phyloP scores from a whole-genome alignment of 1,139 yeast species.

The Pichia sp. region DNA sequence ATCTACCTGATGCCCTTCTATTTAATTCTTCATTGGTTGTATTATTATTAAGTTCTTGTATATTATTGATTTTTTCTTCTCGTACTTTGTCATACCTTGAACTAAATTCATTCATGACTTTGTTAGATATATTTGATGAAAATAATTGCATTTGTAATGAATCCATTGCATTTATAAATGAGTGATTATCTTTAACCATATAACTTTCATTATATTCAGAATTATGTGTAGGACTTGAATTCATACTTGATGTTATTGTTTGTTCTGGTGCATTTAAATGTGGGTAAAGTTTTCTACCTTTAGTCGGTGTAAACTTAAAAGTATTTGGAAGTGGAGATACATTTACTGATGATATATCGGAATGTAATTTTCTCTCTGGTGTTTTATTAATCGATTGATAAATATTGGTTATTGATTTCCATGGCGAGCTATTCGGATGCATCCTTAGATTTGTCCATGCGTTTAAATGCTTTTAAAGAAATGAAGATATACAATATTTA shows the following conservation, averaged over 20 bases:
- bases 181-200: conserved; percentile 25
- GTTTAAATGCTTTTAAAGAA: too few species aligned
- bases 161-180: conserved; percentile 27
- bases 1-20: conserved; percentile 26
- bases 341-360: background rate
- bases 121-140: conserved; percentile 29
- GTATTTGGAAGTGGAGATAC: conserved; percentile 21
- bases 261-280: conserved; percentile 13
- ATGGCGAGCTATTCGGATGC: conserved; percentile 7
- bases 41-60: conserved; percentile 22
- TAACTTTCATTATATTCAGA: conserved; percentile 24
- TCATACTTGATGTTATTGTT: conserved; percentile 2
- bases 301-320: conserved; percentile 28
- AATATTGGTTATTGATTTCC: conserved; percentile 7
- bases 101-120: conserved; percentile 30
- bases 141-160: conserved; percentile 24
- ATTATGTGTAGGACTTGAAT: conserved; percentile 16
- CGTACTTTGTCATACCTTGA: conserved; percentile 28
- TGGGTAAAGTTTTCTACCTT: conserved; percentile 26
- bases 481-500: background rate
- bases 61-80: conserved; percentile 22
- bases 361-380: background rate
- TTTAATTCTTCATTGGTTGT: conserved; percentile 22
- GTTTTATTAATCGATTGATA: conserved; percentile 6
- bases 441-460: background rate